phyloP scores from a whole-genome alignment of 768 basidiomycete genomes.

The Calocera viscosa region DNA sequence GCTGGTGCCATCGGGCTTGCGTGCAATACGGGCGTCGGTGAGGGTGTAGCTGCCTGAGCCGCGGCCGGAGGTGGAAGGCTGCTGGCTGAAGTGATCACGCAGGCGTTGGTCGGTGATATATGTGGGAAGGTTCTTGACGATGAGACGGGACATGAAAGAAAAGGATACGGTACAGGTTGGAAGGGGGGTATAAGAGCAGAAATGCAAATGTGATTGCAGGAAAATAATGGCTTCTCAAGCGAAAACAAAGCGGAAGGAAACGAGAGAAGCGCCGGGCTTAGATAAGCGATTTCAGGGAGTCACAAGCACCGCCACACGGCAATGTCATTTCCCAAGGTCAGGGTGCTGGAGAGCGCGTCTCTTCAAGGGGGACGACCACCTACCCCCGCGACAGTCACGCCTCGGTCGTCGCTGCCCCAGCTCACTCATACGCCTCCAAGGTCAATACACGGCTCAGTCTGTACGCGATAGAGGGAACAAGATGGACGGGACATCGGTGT shows the following conservation, averaged over 20 bases:
- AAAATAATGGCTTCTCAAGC: too few species aligned
- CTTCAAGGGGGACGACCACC: too few species aligned
- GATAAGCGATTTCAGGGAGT: too few species aligned
- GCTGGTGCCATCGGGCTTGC: slow-evolving; percentile 61
- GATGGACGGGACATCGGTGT: not conserved
- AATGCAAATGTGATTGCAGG: too few species aligned
- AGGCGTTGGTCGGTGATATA: slow-evolving; percentile 54
- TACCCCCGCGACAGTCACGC: too few species aligned
- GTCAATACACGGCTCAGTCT: not conserved
- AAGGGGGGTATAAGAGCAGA: not conserved
- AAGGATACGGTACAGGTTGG: not conserved
- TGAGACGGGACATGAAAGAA: slow-evolving; percentile 59
- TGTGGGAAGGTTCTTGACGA: slow-evolving; percentile 67
- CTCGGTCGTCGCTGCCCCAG: too few species aligned
- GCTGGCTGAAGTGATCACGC: slow-evolving; percentile 47
- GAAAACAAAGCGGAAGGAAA: too few species aligned
- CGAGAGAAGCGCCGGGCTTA: too few species aligned
- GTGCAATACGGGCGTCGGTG: slow-evolving; percentile 77
- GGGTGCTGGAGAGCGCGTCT: too few species aligned
- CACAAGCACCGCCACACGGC: too few species aligned
- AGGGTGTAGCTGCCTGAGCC: slow-evolving; percentile 49
- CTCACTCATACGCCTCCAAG: too few species aligned
- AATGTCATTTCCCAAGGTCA: too few species aligned
- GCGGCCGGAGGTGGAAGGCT: slow-evolving; percentile 24
- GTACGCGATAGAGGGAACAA: not conserved